Base-by-base conservation (phyloP, 148 eudicot species). In the Gaultheria prostrata region DNA sequence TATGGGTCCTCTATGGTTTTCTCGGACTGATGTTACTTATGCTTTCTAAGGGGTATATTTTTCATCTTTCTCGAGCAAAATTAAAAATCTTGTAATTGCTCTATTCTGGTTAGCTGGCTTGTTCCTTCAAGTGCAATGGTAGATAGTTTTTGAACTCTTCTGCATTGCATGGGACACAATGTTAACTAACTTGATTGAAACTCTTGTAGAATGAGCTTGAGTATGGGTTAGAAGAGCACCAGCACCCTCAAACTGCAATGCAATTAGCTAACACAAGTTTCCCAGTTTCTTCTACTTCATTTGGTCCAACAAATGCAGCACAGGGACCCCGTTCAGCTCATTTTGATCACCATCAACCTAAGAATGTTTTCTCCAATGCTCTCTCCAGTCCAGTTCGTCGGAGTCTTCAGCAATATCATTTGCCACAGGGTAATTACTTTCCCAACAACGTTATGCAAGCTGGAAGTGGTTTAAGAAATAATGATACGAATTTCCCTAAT, bases 381-480 rank as follows among this genome's bases (percentile, higher is more conserved):
- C 83, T 81, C 78, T 82, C 84, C 50, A 82, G 84, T 74, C 84
- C 84, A 30, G 84, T 82, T 82, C 84, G 78, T 39, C 70, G 84
- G 7, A 82, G 84, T 77, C 78, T 82, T 73, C 84, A 82, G 78
- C 63, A 82, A 46, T 82, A 54, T 72, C 84, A 82, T 21, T n/a
- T 82, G 17, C 71, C 80, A 46, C 86, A 84, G 69, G 83, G 79
- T 10, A 46, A 75, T 35, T 24, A 70, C 28, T 71, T 79, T 30
- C 20, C 86, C 17, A 80, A 57, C 82, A 80, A 24, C 24, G 33
- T 80, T 61, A 59, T 59, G 48, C 83, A 75, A 17, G 28, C 83
- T 13, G 83, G 61, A 48, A 69, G 70, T 21, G 83, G 77, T 20
- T 15, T 21, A 54, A 49, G 83, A 48, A 81, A 18, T 24, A 69